Evolutionary conservation across 2,329 filamentous ascomycete genomes (phyloP).

Genomic region (Trichoderma sp.): DNA sequence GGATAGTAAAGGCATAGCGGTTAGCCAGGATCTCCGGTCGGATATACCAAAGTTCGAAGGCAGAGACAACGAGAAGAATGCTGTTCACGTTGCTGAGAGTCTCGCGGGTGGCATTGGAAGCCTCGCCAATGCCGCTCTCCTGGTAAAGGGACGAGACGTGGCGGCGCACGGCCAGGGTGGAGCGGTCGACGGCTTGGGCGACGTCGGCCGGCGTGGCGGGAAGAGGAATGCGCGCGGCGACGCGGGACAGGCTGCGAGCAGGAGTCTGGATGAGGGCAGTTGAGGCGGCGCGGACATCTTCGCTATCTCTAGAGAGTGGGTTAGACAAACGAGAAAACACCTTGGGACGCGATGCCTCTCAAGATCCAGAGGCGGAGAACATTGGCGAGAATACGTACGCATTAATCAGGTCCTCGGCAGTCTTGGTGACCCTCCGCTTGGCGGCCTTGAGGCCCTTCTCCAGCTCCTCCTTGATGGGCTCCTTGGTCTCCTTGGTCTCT

Average conservation of each 20-base stretch:
- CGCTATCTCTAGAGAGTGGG: constrained; percentile 29
- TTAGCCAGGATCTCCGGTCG: constrained; percentile 70
- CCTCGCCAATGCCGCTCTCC: constrained; percentile 66
- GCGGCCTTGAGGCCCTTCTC: constrained; percentile 46
- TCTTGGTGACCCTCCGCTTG: constrained; percentile 49
- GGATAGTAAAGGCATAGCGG: constrained; percentile 71
- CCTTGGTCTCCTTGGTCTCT: constrained; percentile 40
- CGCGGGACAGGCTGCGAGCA: constrained; percentile 54
- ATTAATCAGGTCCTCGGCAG: constrained; percentile 46
- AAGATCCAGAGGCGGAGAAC: not conserved
- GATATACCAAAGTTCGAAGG: constrained; percentile 71
- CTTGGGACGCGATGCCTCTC: not conserved
- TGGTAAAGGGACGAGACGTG: constrained; percentile 66
- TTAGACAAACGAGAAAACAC: not conserved
- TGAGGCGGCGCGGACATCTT: constrained; percentile 40
- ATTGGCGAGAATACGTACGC: constrained; percentile 42
- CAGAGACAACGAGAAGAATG: constrained; percentile 67
- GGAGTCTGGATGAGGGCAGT: constrained; percentile 52
- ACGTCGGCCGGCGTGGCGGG: constrained; percentile 80
- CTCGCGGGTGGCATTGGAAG: constrained; percentile 66
- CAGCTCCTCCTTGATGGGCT: constrained; percentile 40
- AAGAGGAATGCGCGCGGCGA: constrained; percentile 64
- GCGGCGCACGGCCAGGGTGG: constrained; percentile 64
- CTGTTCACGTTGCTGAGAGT: constrained; percentile 70
- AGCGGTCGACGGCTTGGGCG: constrained; percentile 73